phyloP scores from a whole-genome alignment of 83 land plant species.

The Picea mariana region DNA sequence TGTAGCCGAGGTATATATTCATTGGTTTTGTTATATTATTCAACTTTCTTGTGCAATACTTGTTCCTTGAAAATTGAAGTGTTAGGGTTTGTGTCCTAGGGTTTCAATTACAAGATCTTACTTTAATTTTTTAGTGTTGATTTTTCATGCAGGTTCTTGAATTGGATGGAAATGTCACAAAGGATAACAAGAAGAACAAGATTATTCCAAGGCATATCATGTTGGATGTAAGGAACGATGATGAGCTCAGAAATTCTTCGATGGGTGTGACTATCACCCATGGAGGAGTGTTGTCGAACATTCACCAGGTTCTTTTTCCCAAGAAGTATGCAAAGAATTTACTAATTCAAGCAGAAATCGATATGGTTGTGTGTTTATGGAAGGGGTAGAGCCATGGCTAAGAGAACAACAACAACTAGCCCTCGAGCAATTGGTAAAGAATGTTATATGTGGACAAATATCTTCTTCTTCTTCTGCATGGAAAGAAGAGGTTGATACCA shows the following conservation, averaged over 20 bases:
- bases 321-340: not conserved
- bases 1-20: too few species aligned
- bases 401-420: too few species aligned
- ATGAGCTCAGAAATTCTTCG: slow-evolving; percentile 6
- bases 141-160: not conserved
- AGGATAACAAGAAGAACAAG: not conserved
- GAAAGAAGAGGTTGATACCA: not conserved
- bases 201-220: not conserved
- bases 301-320: slow-evolving; percentile 6
- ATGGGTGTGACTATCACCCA: slow-evolving; percentile 1
- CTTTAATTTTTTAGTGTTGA: too few species aligned
- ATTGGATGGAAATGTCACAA: not conserved
- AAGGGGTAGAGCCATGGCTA: too few species aligned
- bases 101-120: too few species aligned
- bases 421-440: not conserved
- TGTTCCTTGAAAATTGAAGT: too few species aligned
- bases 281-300: not conserved
- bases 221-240: slow-evolving; percentile 7
- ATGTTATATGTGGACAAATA: not conserved
- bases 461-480: not conserved
- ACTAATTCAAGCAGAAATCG: too few species aligned
- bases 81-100: too few species aligned
- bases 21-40: too few species aligned
- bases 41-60: too few species aligned
- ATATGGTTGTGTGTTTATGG: too few species aligned